Evolutionary conservation across 495 filamentous ascomycete genomes (phyloP).

Genomic region (Xylaria sp.): DNA sequence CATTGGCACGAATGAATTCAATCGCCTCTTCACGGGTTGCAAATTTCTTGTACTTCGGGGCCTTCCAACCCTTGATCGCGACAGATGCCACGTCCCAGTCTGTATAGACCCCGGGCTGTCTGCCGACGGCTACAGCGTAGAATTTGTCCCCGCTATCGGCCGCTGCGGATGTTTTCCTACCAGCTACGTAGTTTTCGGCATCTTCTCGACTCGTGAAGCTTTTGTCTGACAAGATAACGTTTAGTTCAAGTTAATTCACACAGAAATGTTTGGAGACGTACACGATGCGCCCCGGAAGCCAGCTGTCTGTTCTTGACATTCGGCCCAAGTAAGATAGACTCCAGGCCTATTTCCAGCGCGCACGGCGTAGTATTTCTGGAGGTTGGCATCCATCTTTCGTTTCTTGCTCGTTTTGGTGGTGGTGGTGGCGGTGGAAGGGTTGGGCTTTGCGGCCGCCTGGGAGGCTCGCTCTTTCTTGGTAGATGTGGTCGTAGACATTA

Average conservation of each 20-base stretch:
- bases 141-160: constrained; percentile 51
- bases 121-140: constrained; percentile 86
- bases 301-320: constrained; percentile 80
- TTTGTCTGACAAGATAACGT: constrained; percentile 66
- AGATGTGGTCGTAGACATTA: constrained; percentile 34
- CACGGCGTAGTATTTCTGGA: constrained; percentile 87
- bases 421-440: constrained; percentile 15
- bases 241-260: constrained; percentile 2
- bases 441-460: constrained; percentile 15
- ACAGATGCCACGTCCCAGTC: constrained; percentile 81
- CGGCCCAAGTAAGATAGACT: constrained; percentile 83
- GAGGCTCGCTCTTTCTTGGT: constrained; percentile 30
- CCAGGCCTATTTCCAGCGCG: constrained; percentile 77
- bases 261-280: constrained; percentile 51
- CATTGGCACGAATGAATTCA: constrained; percentile 47
- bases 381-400: constrained; percentile 48
- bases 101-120: constrained; percentile 85
- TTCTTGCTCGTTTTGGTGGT: constrained; percentile 42
- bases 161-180: constrained; percentile 54
- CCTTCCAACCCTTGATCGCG: constrained; percentile 78
- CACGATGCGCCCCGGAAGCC: constrained; percentile 87
- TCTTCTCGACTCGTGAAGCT: constrained; percentile 79
- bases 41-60: constrained; percentile 84
- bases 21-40: constrained; percentile 76
- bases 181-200: constrained; percentile 77